These are phyloP conservation scores for Magnusiomyces fungicola DNA, from an alignment of 1,139 yeast genomes.

Conservation along the genomic window DNA sequence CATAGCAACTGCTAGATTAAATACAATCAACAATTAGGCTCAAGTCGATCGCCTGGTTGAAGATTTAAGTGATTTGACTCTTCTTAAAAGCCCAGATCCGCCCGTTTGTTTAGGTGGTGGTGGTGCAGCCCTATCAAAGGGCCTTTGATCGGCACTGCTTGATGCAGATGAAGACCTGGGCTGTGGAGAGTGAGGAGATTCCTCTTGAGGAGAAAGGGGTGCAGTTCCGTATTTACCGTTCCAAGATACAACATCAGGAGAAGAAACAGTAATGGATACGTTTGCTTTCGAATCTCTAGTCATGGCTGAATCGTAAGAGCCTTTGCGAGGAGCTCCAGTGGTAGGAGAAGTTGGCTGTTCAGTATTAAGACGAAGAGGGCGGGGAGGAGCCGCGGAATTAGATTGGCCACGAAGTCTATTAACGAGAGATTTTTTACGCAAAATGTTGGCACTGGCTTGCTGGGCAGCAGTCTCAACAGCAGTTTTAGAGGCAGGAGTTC, in stretches of 20 bases:
- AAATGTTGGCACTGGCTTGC: slow-evolving; percentile 23
- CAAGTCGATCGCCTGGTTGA: background rate
- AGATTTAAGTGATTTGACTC: background rate
- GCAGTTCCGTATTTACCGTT: background rate
- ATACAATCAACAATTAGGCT: too few species aligned
- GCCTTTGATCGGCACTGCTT: too few species aligned
- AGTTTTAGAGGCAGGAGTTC: slow-evolving; percentile 80
- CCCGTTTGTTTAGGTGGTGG: background rate
- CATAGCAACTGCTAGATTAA: too few species aligned
- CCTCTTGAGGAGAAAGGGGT: background rate
- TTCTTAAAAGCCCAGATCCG: background rate
- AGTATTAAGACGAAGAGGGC: slow-evolving; percentile 1
- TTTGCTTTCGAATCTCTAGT: background rate
- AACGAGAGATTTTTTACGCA: slow-evolving; percentile 60
- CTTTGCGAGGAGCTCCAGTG: background rate
- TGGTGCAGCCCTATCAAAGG: background rate
- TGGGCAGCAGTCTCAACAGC: slow-evolving; percentile 37
- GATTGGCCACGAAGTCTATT: slow-evolving; percentile 47
- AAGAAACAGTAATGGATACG: background rate
- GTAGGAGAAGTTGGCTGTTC: background rate
- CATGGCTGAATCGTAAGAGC: background rate
- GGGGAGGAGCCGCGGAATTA: background rate
- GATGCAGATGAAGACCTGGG: too few species aligned
- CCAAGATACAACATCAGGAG: slow-evolving; percentile 6
- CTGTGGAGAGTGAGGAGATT: too few species aligned